phyloP scores from a whole-genome alignment of 129 eudicot species.

The Silybum marianum region DNA sequence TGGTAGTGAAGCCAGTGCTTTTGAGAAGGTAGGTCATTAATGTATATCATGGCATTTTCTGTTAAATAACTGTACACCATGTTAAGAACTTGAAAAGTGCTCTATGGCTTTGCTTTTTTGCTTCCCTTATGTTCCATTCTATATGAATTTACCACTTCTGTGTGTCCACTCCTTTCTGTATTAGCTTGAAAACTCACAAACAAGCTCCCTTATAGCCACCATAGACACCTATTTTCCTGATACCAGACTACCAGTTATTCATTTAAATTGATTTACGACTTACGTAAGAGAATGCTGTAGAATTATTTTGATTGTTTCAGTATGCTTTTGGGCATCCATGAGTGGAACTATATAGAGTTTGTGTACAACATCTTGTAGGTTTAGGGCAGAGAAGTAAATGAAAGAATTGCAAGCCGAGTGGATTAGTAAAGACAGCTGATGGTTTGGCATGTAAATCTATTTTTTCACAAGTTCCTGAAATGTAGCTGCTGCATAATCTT shows the following conservation, averaged over 20 bases:
- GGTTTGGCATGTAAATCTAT: not conserved
- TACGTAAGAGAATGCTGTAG: not conserved
- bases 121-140: not conserved
- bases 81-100: not conserved
- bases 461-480: not conserved
- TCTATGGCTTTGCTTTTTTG: not conserved
- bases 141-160: not conserved
- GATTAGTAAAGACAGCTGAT: not conserved
- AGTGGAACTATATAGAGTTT: not conserved
- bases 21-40: slow-evolving; percentile 75
- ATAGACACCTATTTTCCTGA: not conserved
- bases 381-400: not conserved
- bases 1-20: slow-evolving; percentile 87
- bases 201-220: not conserved
- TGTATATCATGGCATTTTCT: not conserved
- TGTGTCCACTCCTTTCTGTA: not conserved
- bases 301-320: not conserved
- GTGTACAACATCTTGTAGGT: not conserved
- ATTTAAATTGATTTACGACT: not conserved
- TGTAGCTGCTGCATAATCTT: not conserved
- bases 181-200: slow-evolving; percentile 4
- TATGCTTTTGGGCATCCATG: not conserved
- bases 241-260: not conserved
- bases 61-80: not conserved
- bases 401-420: not conserved